phyloP scores from a whole-genome alignment of 1,284 basidiomycete genomes.

The Tylopilus orsonianus region DNA sequence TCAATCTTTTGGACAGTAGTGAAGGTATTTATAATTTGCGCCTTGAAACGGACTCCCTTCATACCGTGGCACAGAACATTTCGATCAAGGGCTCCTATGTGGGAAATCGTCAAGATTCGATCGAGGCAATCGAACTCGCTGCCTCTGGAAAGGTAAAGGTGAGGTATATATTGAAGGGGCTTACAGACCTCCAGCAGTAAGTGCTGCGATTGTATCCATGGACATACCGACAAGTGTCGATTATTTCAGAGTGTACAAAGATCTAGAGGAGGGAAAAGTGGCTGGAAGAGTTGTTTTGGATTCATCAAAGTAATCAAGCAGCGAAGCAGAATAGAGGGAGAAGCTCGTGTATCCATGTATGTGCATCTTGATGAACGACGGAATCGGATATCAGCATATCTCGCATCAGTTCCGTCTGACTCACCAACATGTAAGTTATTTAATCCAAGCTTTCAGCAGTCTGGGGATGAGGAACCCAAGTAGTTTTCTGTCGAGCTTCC shows the following conservation, averaged over 20 bases:
- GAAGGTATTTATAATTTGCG: no score
- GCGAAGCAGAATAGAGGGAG: no score
- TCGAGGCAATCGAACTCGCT: slow-evolving; percentile 65
- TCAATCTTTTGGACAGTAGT: slow-evolving; percentile 58
- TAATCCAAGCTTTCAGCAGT: no score
- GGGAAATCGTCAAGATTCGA: slow-evolving; percentile 62
- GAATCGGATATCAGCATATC: no score
- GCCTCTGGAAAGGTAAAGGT: slow-evolving; percentile 63
- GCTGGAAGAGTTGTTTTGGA: slow-evolving; percentile 67
- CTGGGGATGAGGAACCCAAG: no score
- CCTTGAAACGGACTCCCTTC: not conserved
- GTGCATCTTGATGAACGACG: no score
- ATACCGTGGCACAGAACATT: not conserved
- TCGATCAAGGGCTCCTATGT: not conserved
- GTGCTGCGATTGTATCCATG: slow-evolving; percentile 20
- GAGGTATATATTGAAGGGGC: slow-evolving; percentile 45
- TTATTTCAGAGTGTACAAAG: slow-evolving; percentile 50
- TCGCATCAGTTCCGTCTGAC: no score
- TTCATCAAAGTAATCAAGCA: slow-evolving; percentile 35
- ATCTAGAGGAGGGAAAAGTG: slow-evolving; percentile 54
- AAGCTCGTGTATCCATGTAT: no score
- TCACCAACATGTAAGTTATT: no score
- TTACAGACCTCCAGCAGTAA: slow-evolving; percentile 56
- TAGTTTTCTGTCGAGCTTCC: no score
- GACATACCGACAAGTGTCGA: not conserved